These are phyloP conservation scores for Phialophora verrucosa DNA, from an alignment of 2,329 filamentous ascomycete genomes.

Conservation along the genomic window DNA sequence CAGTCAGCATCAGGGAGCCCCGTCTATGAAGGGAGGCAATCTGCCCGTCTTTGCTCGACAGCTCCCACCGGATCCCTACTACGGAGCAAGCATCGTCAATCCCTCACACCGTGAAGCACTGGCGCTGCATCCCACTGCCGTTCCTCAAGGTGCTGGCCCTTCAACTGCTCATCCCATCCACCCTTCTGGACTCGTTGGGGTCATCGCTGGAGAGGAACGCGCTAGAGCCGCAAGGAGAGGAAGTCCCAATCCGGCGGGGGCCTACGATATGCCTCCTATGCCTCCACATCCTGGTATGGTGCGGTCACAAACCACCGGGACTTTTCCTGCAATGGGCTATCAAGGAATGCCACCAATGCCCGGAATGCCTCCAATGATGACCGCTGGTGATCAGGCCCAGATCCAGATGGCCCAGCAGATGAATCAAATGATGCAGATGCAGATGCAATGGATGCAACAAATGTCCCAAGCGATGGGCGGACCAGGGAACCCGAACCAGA, in stretches of 20 bases:
- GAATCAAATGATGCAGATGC: slow-evolving; percentile 89
- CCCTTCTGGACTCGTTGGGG: slow-evolving; percentile 81
- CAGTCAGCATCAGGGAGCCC: slow-evolving; percentile 59
- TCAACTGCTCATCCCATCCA: slow-evolving; percentile 51
- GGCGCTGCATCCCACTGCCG: slow-evolving; percentile 62
- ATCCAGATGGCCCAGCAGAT: slow-evolving; percentile 83
- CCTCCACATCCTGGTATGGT: slow-evolving; percentile 42
- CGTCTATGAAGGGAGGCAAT: slow-evolving; percentile 61
- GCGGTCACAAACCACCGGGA: slow-evolving; percentile 48
- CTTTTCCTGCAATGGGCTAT: slow-evolving; percentile 38
- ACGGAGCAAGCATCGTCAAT: slow-evolving; percentile 77
- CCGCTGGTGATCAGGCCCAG: slow-evolving; percentile 72
- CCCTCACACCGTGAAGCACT: slow-evolving; percentile 75
- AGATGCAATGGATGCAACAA: slow-evolving; percentile 88
- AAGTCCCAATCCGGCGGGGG: slow-evolving; percentile 69
- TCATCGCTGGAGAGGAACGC: slow-evolving; percentile 85
- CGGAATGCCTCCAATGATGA: slow-evolving; percentile 49
- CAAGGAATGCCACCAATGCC: slow-evolving; percentile 31
- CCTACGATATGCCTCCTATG: slow-evolving; percentile 45
- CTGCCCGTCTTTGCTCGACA: slow-evolving; percentile 83
- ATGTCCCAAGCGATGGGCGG: slow-evolving; percentile 67
- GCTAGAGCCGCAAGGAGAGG: slow-evolving; percentile 77
- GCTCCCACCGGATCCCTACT: slow-evolving; percentile 83
- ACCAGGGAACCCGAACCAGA: slow-evolving; percentile 34
- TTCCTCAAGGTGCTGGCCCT: slow-evolving; percentile 31